These are phyloP conservation scores for Barnettozyma siamensis DNA, from an alignment of 805 yeast species.

Conservation along the genomic window DNA sequence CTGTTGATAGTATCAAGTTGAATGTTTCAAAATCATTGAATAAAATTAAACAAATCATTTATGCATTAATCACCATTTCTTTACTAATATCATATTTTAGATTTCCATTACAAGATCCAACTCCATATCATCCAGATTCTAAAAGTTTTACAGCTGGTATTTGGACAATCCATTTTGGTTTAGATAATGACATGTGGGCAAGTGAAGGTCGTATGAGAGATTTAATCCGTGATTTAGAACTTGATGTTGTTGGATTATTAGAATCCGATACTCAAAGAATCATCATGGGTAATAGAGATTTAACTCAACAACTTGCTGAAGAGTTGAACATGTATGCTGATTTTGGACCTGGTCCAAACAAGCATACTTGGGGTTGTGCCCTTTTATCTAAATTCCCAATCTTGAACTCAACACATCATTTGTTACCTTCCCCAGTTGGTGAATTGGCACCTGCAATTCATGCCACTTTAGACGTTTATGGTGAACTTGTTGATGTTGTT, in stretches of 20 bases:
- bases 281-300: slow-evolving; percentile 92
- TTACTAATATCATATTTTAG: slow-evolving; percentile 50
- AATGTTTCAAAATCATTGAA: slow-evolving; percentile 7
- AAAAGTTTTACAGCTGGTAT: slow-evolving; percentile 87
- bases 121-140: slow-evolving; percentile 62
- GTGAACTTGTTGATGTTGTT: slow-evolving; percentile 80
- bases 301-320: slow-evolving; percentile 86
- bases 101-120: slow-evolving; percentile 54
- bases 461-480: slow-evolving; percentile 90
- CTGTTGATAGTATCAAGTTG: slow-evolving; percentile 1
- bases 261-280: slow-evolving; percentile 93
- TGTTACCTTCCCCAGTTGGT: slow-evolving; percentile 95
- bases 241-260: slow-evolving; percentile 85
- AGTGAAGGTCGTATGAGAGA: slow-evolving; percentile 86
- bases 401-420: slow-evolving; percentile 80
- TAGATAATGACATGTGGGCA: slow-evolving; percentile 98
- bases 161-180: slow-evolving; percentile 97
- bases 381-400: slow-evolving; percentile 92
- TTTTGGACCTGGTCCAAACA: slow-evolving; percentile 96
- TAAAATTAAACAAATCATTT: slow-evolving; percentile 22
- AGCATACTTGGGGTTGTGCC: slow-evolving; percentile 98
- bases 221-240: slow-evolving; percentile 75
- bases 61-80: slow-evolving; percentile 39
- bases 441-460: slow-evolving; percentile 98
- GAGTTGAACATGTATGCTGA: slow-evolving; percentile 93